Evolutionary conservation across 306 rosid genomes (phyloP).

Genomic region (Gynostemma pentaphyllum): DNA sequence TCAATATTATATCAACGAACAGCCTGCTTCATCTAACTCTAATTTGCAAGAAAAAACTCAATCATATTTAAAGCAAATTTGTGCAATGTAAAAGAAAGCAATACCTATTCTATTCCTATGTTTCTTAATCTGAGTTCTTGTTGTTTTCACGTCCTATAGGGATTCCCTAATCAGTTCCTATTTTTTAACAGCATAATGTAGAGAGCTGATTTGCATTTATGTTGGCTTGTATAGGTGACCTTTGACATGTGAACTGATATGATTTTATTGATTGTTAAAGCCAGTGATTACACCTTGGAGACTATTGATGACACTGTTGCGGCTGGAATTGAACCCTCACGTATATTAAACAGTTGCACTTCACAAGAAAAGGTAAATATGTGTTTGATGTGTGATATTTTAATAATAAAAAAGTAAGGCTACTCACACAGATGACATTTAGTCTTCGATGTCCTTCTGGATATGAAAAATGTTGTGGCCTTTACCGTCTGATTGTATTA

Average conservation of each 20-base stretch:
- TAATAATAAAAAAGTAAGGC: neutral
- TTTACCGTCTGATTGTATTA: neutral
- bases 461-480: neutral
- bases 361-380: constrained; percentile 37
- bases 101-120: neutral
- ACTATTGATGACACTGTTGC: constrained; percentile 17
- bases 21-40: too few species aligned
- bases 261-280: constrained; percentile 5
- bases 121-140: neutral
- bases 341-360: constrained; percentile 20
- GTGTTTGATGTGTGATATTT: constrained; percentile 8
- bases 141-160: neutral
- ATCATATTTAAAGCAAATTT: neutral
- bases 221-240: neutral
- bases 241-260: neutral
- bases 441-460: neutral
- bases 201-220: neutral
- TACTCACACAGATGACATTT: neutral
- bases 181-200: neutral
- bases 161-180: neutral
- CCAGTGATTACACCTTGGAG: constrained; percentile 11
- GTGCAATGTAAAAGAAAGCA: neutral
- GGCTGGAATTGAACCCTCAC: constrained; percentile 21
- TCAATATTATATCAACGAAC: too few species aligned
- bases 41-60: neutral